Evolutionary conservation across 352 stramenopile species (phyloP).

Genomic region (Phytophthora quininea): DNA sequence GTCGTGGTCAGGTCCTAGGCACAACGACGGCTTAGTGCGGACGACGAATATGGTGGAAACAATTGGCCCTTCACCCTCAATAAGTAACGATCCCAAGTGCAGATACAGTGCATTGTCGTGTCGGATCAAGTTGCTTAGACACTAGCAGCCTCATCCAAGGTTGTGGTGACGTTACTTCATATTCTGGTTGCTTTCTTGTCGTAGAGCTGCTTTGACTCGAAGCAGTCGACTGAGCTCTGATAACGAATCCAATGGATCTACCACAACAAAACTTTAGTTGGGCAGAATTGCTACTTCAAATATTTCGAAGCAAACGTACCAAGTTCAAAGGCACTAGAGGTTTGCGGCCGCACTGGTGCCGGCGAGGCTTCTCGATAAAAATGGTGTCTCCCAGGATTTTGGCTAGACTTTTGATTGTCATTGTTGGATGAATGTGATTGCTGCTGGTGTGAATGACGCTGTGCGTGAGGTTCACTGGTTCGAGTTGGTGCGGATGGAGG

Average conservation of each 20-base stretch:
- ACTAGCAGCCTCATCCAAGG: not conserved
- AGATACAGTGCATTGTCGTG: too few relatives aligned
- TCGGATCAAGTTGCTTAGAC: too few relatives aligned
- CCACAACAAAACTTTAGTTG: not conserved
- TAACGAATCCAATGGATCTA: conserved; percentile 56
- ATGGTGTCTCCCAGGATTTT: not conserved
- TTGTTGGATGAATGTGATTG: not conserved
- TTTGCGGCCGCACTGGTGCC: not conserved
- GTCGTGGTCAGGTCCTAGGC: not conserved
- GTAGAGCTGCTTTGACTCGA: conserved; percentile 57
- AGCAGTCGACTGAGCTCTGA: conserved; percentile 64
- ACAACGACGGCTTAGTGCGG: not conserved
- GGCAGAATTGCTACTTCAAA: not conserved
- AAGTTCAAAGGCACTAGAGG: conserved; percentile 26
- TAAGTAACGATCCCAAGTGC: too few relatives aligned
- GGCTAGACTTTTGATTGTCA: not conserved
- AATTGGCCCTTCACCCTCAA: too few relatives aligned
- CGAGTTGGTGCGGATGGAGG: conserved; percentile 4
- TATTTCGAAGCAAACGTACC: conserved; percentile 11
- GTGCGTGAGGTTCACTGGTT: not conserved
- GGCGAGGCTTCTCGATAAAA: conserved; percentile 4
- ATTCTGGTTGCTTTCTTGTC: conserved; percentile 1
- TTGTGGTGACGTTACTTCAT: too few relatives aligned
- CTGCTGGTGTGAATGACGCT: conserved; percentile 2
- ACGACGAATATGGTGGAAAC: too few relatives aligned